Percentiles rank a stretch among this genome's conserved stretches.
phyloP scores from a whole-genome alignment of 2,329 filamentous ascomycete genomes.

The Pseudocercospora crystallina region DNA sequence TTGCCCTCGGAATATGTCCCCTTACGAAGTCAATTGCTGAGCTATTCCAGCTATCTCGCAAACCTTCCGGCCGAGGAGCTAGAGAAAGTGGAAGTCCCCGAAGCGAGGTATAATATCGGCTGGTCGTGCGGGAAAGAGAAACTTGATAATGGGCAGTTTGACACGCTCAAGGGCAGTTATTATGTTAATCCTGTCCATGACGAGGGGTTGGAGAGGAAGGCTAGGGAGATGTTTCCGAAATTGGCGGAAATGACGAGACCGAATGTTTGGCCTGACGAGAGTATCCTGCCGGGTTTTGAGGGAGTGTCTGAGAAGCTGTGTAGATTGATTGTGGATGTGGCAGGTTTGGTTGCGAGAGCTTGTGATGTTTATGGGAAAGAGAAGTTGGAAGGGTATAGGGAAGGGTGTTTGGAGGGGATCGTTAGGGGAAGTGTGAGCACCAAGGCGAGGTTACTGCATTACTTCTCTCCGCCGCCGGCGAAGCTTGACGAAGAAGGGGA shows the following conservation, averaged over 20 bases:
- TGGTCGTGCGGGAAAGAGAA: slow-evolving; percentile 84
- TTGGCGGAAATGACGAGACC: slow-evolving; percentile 87
- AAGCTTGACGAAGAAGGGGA: slow-evolving; percentile 38
- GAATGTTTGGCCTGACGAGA: slow-evolving; percentile 80
- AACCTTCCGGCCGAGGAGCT: slow-evolving; percentile 72
- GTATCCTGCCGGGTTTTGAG: slow-evolving; percentile 72
- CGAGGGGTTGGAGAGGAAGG: slow-evolving; percentile 58
- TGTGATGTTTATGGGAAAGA: slow-evolving; percentile 82
- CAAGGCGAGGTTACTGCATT: slow-evolving; percentile 89
- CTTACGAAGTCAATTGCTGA: slow-evolving; percentile 73
- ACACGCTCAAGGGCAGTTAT: slow-evolving; percentile 79
- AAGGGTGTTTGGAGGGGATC: slow-evolving; percentile 80
- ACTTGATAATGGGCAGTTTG: slow-evolving; percentile 72
- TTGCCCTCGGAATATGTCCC: slow-evolving; percentile 72
- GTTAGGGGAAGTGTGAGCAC: slow-evolving; percentile 83
- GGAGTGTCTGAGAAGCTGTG: slow-evolving; percentile 73
- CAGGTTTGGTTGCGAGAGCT: slow-evolving; percentile 81
- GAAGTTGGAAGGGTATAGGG: slow-evolving; percentile 74
- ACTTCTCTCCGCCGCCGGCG: slow-evolving; percentile 63
- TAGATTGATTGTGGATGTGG: slow-evolving; percentile 81
- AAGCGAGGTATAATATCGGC: slow-evolving; percentile 62
- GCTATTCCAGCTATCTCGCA: slow-evolving; percentile 85
- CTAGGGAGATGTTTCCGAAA: slow-evolving; percentile 55
- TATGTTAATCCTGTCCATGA: slow-evolving; percentile 68
- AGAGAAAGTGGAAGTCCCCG: slow-evolving; percentile 50